These are phyloP conservation scores for Penicillium palitans DNA, from an alignment of 2,329 filamentous ascomycete species.

Conservation along the genomic window DNA sequence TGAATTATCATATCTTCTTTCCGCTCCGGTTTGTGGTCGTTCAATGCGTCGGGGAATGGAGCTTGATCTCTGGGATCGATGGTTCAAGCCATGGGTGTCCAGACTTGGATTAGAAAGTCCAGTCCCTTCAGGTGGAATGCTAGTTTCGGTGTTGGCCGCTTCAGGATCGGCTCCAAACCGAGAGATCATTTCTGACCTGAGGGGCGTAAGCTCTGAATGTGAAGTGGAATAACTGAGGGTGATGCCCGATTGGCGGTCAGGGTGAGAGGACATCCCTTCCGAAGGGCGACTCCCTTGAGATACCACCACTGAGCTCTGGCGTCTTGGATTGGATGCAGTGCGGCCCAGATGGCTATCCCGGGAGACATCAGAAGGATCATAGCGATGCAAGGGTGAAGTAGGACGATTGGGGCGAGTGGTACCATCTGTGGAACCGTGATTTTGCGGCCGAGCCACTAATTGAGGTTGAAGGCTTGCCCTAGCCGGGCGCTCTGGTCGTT, in stretches of 20 bases:
- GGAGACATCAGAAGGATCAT: conserved; percentile 33
- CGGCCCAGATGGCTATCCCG: conserved; percentile 35
- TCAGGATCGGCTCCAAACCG: conserved; percentile 23
- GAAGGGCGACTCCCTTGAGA: conserved; percentile 38
- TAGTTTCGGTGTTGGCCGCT: conserved; percentile 26
- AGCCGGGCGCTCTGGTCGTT: conserved; percentile 32
- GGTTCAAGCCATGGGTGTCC: conserved; percentile 24
- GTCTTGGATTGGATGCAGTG: conserved; percentile 35
- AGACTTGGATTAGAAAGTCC: conserved; percentile 23
- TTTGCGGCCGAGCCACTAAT: conserved; percentile 29
- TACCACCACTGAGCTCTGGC: conserved; percentile 43
- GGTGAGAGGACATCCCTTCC: conserved; percentile 23
- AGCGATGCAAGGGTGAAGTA: conserved; percentile 34
- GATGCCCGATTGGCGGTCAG: conserved; percentile 36
- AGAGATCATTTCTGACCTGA: conserved; percentile 24
- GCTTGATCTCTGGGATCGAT: conserved; percentile 35
- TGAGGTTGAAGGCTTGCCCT: conserved; percentile 32
- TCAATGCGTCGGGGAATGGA: conserved; percentile 39
- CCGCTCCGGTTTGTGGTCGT: conserved; percentile 26
- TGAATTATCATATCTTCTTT: conserved; percentile 30
- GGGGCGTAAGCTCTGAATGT: conserved; percentile 40
- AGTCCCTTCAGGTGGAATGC: conserved; percentile 15
- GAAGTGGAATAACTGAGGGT: conserved; percentile 45
- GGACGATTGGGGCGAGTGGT: conserved; percentile 33
- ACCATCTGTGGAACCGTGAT: conserved; percentile 34